Base-by-base conservation (phyloP, 345 rosid genomes). In the Melaleuca quinquenervia region DNA sequence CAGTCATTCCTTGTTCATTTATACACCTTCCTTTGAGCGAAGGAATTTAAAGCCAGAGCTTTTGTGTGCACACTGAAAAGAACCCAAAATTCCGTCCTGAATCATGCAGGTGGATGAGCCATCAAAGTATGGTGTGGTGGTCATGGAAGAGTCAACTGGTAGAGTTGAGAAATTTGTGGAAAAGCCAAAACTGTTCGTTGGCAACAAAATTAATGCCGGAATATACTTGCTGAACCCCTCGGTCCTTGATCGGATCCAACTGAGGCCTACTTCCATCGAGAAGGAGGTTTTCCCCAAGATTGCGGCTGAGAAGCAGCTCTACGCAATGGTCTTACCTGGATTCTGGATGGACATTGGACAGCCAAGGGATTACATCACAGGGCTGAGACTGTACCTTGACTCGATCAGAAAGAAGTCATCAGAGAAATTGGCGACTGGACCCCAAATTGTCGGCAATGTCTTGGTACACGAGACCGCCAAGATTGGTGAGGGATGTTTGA, bases 341-440 rank as follows among this genome's bases (percentile, higher is more conserved):
- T 97, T 97, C 84, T 97, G 99, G 99, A 97, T 97, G 99, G 99
- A 97, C 92, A 95, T 97, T 70, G 99, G 99, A 84, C 99, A 97
- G 90, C 99, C 99, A 21, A 93, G 92, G 87, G 99, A 97, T 84
- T 97, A 97, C 94, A 97, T 97, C 52, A 91, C 97, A 0, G 99
- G 99, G 24, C 89, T 97, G 82, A 94, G 98, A 87, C 99, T 97
- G 82, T 97, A 97, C 89, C 94, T 97, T n/a, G 99, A 97, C 86
- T 97, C 99, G 24, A 88, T 94, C 7, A 87, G 95, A 76, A 96
- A 96, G 94, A 95, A 91, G 44, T 92, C 95, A 14, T 91, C 99
- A 13, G 84, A 91, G 41, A 95, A 89, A 85, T 58, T 97, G 88
- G 91, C 96, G 80, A 84, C 89, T 13, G 99, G 99, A 52, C 6